Conservation (phyloP, 331 rosid genomes). For the Pyracantha coccinea region DNA sequence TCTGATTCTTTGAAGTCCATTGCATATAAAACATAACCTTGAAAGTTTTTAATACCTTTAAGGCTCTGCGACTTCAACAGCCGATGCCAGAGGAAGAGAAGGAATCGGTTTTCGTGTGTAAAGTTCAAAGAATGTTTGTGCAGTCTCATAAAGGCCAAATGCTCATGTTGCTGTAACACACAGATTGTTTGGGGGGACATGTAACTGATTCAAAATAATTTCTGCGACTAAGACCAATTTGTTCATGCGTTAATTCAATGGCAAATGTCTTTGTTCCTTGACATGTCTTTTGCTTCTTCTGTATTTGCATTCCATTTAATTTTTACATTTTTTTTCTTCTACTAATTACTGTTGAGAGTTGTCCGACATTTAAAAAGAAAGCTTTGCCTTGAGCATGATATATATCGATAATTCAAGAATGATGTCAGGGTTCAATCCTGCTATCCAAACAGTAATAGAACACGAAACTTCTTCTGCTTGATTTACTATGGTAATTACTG, state of each 20-base stretch:
- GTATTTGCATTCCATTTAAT: neutral
- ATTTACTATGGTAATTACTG: no score
- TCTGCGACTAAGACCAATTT: constrained; percentile 16
- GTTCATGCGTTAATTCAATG: constrained; percentile 7
- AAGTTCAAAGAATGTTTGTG: neutral
- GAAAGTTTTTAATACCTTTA: neutral
- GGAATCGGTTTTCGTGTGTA: constrained; percentile 12
- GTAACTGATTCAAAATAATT: constrained; percentile 8
- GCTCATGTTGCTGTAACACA: constrained; percentile 7
- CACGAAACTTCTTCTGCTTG: no score
- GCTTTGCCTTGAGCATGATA: no score
- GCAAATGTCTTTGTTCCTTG: neutral
- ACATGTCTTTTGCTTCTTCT: neutral
- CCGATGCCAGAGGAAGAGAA: constrained; percentile 21
- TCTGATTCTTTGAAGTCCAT: constrained; percentile 48
- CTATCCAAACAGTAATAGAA: no score
- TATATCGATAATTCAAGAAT: no score
- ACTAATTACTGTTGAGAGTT: no score
- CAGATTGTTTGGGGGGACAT: neutral
- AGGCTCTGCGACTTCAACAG: constrained; percentile 9
- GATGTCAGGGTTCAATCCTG: no score
- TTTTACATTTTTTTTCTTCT: neutral
- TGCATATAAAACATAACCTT: constrained; percentile 1
- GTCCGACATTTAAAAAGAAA: no score
- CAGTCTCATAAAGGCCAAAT: neutral